Evolutionary conservation across 2,329 filamentous ascomycete genomes (phyloP).

Genomic region (Lasiodiplodia sp.): DNA sequence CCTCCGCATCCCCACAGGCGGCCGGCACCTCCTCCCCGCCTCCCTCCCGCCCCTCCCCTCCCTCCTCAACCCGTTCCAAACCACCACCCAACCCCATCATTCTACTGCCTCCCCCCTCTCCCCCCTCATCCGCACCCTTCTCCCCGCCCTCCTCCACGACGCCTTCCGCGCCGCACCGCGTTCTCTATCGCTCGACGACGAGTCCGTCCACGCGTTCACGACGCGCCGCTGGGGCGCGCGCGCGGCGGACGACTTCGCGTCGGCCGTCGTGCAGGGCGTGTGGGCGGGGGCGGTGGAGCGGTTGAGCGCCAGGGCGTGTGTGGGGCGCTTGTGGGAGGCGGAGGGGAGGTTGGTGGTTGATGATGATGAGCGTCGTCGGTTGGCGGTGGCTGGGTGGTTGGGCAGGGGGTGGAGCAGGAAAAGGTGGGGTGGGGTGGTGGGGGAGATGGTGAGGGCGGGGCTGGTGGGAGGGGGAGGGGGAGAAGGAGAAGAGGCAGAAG

Average conservation of each 20-base stretch:
- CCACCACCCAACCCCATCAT: neutral
- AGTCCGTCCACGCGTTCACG: neutral
- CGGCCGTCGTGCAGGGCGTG: neutral
- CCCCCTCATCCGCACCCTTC: neutral
- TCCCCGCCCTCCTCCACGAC: conserved; percentile 4
- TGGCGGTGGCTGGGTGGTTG: too few relatives aligned
- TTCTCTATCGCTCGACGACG: neutral
- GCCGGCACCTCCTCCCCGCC: neutral
- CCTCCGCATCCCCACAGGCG: neutral
- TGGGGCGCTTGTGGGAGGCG: neutral
- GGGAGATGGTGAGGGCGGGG: neutral
- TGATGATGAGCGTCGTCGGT: too few relatives aligned
- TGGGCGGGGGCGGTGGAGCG: neutral
- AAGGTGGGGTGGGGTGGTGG: neutral
- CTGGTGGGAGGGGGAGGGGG: too few relatives aligned
- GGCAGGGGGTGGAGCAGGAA: neutral
- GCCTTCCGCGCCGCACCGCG: neutral
- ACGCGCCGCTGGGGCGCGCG: neutral
- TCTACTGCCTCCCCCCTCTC: too few relatives aligned
- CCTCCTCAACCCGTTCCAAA: neutral
- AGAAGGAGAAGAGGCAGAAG: neutral
- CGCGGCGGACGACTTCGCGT: neutral
- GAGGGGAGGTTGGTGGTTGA: neutral
- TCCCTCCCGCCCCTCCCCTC: neutral
- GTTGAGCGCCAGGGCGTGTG: neutral